Conservation (phyloP, 495 filamentous ascomycete genomes). For the Pyrenula aspistea region DNA sequence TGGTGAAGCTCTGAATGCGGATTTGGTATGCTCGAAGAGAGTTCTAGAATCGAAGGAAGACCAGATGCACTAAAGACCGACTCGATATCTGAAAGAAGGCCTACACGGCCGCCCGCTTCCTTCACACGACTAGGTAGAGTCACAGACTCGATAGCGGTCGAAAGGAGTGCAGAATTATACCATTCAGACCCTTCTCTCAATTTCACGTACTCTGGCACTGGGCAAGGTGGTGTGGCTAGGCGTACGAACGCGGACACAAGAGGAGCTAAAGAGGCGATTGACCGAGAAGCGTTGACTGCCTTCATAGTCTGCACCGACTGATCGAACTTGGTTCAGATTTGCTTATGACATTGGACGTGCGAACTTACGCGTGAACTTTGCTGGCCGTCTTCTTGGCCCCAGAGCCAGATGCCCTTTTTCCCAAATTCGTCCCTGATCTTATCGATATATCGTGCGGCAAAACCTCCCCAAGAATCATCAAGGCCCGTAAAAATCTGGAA, state of each 20-base stretch:
- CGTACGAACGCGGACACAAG: constrained; percentile 73
- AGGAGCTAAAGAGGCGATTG: constrained; percentile 51
- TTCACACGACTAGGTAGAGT: constrained; percentile 62
- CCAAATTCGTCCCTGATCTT: constrained; percentile 79
- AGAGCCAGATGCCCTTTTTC: constrained; percentile 74
- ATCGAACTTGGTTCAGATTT: constrained; percentile 4
- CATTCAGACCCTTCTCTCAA: constrained; percentile 60
- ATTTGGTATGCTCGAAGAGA: neutral
- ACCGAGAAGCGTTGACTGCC: constrained; percentile 57
- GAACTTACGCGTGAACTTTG: constrained; percentile 44
- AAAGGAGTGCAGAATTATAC: constrained; percentile 71
- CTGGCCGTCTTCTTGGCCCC: constrained; percentile 61
- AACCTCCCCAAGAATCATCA: constrained; percentile 93
- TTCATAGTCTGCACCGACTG: constrained; percentile 40
- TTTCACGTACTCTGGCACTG: constrained; percentile 45
- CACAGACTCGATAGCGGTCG: constrained; percentile 65
- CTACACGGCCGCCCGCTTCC: neutral
- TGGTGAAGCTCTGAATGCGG: neutral
- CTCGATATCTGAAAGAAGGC: neutral
- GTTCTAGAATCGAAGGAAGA: neutral
- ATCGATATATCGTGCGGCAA: constrained; percentile 68
- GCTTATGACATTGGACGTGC: constrained; percentile 1
- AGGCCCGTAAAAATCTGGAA: constrained; percentile 67
- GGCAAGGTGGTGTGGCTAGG: constrained; percentile 46
- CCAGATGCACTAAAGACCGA: neutral